Conservation (phyloP, 2,329 filamentous ascomycete genomes). For the Pestalotiopsis sp. region DNA sequence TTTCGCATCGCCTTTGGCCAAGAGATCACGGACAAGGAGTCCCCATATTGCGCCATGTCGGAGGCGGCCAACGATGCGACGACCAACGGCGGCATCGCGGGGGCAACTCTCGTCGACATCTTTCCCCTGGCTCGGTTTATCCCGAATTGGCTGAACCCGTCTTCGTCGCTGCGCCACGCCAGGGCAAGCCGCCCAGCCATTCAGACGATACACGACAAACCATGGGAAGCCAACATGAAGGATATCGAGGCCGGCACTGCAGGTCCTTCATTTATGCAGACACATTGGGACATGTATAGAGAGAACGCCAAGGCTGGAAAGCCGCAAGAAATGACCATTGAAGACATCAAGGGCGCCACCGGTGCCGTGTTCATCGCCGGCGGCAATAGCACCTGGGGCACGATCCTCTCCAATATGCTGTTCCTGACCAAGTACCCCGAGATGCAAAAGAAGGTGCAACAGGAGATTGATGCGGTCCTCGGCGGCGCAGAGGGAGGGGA, state of each 20-base stretch:
- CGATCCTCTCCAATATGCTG: conserved; percentile 26
- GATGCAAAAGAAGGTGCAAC: conserved; percentile 11
- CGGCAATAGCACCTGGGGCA: conserved; percentile 44
- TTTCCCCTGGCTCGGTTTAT: conserved; percentile 45
- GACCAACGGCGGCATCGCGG: conserved; percentile 22
- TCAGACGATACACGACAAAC: conserved; percentile 41
- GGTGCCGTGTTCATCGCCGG: conserved; percentile 49
- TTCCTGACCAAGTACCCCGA: conserved; percentile 16
- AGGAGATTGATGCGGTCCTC: conserved; percentile 28
- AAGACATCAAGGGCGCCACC: conserved; percentile 50
- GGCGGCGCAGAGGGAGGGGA: neutral
- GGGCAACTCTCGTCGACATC: conserved; percentile 44
- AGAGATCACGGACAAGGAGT: conserved; percentile 20
- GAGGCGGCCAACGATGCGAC: conserved; percentile 15
- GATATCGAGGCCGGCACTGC: conserved; percentile 33
- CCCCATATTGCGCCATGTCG: conserved; percentile 24
- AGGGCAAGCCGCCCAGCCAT: conserved; percentile 18
- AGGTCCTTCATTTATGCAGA: conserved; percentile 30
- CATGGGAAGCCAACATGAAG: conserved; percentile 33
- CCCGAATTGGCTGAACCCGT: conserved; percentile 33
- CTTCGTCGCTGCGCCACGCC: conserved; percentile 22
- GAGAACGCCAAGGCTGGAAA: conserved; percentile 27
- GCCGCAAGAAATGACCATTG: conserved; percentile 34
- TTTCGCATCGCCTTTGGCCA: conserved; percentile 26
- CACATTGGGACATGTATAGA: conserved; percentile 27